Evolutionary conservation across 345 rosid genomes (phyloP).

Genomic region (Dovyalis caffra): DNA sequence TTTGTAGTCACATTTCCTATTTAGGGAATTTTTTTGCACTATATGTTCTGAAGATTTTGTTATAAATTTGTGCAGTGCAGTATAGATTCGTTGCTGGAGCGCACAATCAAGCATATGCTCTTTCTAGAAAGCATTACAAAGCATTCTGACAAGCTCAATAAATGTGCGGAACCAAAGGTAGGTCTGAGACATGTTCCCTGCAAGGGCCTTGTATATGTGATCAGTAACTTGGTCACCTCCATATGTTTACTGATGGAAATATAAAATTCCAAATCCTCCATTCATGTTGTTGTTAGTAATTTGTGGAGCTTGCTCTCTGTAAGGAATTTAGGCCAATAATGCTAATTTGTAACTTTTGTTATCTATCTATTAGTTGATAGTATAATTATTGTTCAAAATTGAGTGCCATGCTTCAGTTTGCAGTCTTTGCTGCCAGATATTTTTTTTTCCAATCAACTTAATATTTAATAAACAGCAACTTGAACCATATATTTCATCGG

Average conservation of each 20-base stretch:
- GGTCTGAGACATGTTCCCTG: not conserved
- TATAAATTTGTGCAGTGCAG: slow-evolving; percentile 73
- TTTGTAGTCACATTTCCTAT: not conserved
- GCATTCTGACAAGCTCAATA: slow-evolving; percentile 85
- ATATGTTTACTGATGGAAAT: not conserved
- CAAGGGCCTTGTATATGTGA: not conserved
- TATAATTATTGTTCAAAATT: not conserved
- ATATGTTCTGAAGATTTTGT: slow-evolving; percentile 29
- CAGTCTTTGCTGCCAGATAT: not conserved
- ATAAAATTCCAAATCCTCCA: slow-evolving; percentile 6
- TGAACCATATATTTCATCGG: not conserved
- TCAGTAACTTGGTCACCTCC: not conserved
- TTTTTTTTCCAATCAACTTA: not conserved
- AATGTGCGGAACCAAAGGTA: slow-evolving; percentile 71
- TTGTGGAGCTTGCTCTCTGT: not conserved
- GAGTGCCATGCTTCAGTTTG: not conserved
- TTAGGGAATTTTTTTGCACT: slow-evolving; percentile 3
- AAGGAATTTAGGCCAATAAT: not conserved
- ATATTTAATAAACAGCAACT: not conserved
- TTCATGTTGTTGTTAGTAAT: not conserved
- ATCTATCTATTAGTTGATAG: not conserved
- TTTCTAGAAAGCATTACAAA: slow-evolving; percentile 78
- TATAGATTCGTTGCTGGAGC: slow-evolving; percentile 93
- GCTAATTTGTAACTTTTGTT: not conserved
- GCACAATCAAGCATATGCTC: slow-evolving; percentile 90